phyloP scores from a whole-genome alignment of 2,329 filamentous ascomycete species.

The Nemania abortiva region DNA sequence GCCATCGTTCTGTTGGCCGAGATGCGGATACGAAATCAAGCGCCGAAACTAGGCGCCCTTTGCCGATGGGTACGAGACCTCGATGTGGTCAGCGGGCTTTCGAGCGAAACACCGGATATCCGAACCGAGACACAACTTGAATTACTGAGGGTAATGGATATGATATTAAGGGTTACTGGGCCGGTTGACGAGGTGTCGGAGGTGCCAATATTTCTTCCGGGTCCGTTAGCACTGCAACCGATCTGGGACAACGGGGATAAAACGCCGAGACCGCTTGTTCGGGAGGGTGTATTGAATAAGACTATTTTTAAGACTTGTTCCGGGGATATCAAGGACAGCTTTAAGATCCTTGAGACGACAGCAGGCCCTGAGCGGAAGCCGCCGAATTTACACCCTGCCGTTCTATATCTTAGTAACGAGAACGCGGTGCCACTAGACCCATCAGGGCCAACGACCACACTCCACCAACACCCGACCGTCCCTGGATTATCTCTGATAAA shows the following conservation, averaged over 20 bases:
- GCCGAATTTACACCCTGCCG: slow-evolving; percentile 74
- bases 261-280: slow-evolving; percentile 59
- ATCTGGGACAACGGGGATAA: slow-evolving; percentile 69
- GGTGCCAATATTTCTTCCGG: slow-evolving; percentile 50
- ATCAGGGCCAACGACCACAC: slow-evolving; percentile 60
- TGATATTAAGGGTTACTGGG: slow-evolving; percentile 72
- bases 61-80: slow-evolving; percentile 80
- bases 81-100: slow-evolving; percentile 75
- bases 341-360: slow-evolving; percentile 72
- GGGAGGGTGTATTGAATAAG: slow-evolving; percentile 69
- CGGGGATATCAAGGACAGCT: slow-evolving; percentile 53
- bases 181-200: slow-evolving; percentile 65
- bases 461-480: slow-evolving; percentile 71
- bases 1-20: slow-evolving; percentile 74
- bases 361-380: slow-evolving; percentile 72
- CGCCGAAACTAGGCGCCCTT: slow-evolving; percentile 75
- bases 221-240: slow-evolving; percentile 68
- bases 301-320: slow-evolving; percentile 62
- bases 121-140: slow-evolving; percentile 64
- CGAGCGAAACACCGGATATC: slow-evolving; percentile 62
- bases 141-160: slow-evolving; percentile 71
- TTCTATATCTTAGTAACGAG: slow-evolving; percentile 71
- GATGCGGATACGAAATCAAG: slow-evolving; percentile 75
- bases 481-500: slow-evolving; percentile 71
- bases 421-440: slow-evolving; percentile 66